Conservation (phyloP, 352 stramenopile species). For the Phytophthora kernoviae region DNA sequence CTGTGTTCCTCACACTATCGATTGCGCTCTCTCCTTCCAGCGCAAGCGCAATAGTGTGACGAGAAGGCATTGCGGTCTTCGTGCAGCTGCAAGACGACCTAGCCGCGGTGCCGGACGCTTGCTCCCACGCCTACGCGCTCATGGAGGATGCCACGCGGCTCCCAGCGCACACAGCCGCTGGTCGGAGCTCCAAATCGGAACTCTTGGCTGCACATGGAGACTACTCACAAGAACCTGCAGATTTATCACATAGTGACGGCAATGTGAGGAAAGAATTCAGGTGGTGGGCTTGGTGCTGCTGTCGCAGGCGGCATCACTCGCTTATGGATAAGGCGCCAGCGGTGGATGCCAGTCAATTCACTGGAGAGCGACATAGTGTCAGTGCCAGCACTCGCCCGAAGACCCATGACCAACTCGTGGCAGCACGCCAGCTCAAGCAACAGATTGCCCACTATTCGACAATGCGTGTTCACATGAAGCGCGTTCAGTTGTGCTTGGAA, state of each 20-base stretch:
- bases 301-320: conserved; percentile 3
- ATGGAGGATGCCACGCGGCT: conserved; percentile 30
- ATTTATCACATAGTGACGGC: conserved; percentile 2
- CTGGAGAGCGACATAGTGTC: conserved; percentile 16
- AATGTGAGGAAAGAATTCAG: conserved; percentile 11
- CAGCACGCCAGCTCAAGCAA: conserved; percentile 47
- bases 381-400: conserved; percentile 25
- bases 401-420: conserved; percentile 44
- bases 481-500: conserved; percentile 78
- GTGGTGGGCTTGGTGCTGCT: conserved; percentile 24
- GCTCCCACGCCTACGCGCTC: conserved; percentile 29
- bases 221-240: conserved; percentile 12
- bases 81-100: conserved; percentile 18
- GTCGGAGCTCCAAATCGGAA: conserved; percentile 35
- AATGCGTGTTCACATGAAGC: conserved; percentile 88
- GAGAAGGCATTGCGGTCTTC: conserved; percentile 31
- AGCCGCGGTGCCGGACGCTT: conserved; percentile 18
- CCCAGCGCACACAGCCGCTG: neutral
- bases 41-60: conserved; percentile 6
- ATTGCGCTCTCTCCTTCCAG: neutral
- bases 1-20: neutral
- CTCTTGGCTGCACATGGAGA: conserved; percentile 16
- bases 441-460: conserved; percentile 75
- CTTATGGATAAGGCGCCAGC: conserved; percentile 6
- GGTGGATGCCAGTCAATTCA: conserved; percentile 19